Percentiles rank a stretch among this genome's conserved stretches.
phyloP scores from a whole-genome alignment of 2,329 filamentous ascomycete genomes.

The Sporothrix euskadiensis region DNA sequence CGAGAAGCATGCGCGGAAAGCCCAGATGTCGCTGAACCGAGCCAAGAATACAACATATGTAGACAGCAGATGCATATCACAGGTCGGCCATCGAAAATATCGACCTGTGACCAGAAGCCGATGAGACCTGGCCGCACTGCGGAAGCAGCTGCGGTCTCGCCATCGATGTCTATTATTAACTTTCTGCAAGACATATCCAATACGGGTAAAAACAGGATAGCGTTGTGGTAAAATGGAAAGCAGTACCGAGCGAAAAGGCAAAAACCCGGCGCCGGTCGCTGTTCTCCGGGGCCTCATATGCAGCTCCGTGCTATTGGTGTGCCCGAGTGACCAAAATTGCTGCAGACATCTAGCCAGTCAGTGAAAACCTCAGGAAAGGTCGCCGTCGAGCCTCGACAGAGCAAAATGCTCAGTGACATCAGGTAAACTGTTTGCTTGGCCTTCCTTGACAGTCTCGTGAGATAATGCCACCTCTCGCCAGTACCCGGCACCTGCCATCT shows the following conservation, averaged over 20 bases:
- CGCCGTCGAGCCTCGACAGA: too few species aligned
- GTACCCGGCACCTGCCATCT: too few species aligned
- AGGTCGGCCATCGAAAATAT: not conserved
- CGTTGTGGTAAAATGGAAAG: not conserved
- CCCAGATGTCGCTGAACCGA: not conserved
- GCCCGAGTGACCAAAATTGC: not conserved
- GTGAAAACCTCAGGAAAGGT: too few species aligned
- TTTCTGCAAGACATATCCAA: not conserved
- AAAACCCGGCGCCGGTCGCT: not conserved
- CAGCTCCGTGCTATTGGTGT: not conserved
- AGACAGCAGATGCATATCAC: not conserved
- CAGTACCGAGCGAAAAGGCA: not conserved
- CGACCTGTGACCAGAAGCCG: not conserved
- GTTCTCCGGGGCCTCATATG: not conserved
- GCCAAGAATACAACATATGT: not conserved
- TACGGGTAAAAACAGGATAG: not conserved
- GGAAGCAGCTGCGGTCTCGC: too few species aligned
- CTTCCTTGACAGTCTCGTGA: too few species aligned
- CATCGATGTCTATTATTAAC: not conserved
- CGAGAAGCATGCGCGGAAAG: not conserved
- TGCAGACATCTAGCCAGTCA: too few species aligned
- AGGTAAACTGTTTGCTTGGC: too few species aligned
- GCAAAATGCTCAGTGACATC: too few species aligned
- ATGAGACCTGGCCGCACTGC: not conserved
- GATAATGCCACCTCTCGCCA: too few species aligned